A percentile compares a stretch with the other conserved stretches of the same genome.
phyloP scores from a whole-genome alignment of 768 basidiomycete genomes.

The Termitomyces sp. region DNA sequence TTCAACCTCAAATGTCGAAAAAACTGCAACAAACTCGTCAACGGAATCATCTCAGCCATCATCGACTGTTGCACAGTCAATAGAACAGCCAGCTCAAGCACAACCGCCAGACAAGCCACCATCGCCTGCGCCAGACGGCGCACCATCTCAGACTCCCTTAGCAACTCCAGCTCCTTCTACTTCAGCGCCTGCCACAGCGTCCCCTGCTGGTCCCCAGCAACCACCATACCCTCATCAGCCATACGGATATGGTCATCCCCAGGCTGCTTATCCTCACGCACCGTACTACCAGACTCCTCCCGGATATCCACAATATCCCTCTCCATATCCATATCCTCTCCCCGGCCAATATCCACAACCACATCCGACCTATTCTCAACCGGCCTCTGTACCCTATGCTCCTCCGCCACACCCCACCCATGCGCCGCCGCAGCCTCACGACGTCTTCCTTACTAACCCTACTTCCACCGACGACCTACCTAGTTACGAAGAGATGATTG shows the following conservation, averaged over 20 bases:
- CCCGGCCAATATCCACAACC: background rate
- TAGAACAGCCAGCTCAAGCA: conserved; percentile 14
- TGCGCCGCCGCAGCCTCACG: conserved; percentile 14
- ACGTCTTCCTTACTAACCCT: conserved; percentile 15
- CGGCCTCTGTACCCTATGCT: conserved; percentile 25
- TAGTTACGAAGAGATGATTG: conserved; percentile 90
- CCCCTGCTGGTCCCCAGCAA: conserved; percentile 12
- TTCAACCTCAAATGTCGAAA: conserved; percentile 5
- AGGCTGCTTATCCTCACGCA: conserved; percentile 57
- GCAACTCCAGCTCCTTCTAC: conserved; percentile 15
- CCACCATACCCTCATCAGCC: conserved; percentile 47
- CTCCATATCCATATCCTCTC: conserved; percentile 9
- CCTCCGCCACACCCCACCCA: conserved; percentile 29
- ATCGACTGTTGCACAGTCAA: conserved; percentile 5
- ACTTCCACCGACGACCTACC: conserved; percentile 52
- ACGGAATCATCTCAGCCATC: conserved; percentile 13
- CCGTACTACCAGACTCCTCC: conserved; percentile 56
- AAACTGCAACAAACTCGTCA: conserved; percentile 13
- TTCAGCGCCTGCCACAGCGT: conserved; percentile 9
- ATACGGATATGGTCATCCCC: conserved; percentile 42
- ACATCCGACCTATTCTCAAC: conserved; percentile 34
- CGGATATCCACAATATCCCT: conserved; percentile 36
- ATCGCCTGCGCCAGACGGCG: conserved; percentile 7
- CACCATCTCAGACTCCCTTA: background rate
- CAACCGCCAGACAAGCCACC: conserved; percentile 20